Percentiles rank a stretch among this genome's conserved stretches.
Evolutionary conservation across 2,329 filamentous ascomycete genomes (phyloP).

Genomic region (Penicillium expansum): DNA sequence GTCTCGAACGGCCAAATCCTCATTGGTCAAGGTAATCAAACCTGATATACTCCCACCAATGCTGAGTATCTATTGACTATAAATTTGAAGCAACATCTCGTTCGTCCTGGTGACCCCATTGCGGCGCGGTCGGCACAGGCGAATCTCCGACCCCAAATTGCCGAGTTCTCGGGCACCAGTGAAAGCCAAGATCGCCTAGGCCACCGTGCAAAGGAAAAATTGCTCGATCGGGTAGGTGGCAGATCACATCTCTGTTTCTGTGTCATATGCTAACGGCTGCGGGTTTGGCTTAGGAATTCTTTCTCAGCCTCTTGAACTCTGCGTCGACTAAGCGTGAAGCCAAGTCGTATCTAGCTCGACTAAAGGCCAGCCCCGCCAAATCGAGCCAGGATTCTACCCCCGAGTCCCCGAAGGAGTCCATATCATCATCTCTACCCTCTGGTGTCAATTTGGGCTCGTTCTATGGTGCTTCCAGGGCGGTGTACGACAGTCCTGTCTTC

Average conservation of each 20-base stretch:
- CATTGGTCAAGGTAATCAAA: constrained; percentile 29
- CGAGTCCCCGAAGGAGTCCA: constrained; percentile 21
- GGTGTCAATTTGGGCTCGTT: constrained; percentile 62
- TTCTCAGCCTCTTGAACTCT: constrained; percentile 80
- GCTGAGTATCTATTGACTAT: constrained; percentile 8
- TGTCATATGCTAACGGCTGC: background rate
- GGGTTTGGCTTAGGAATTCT: constrained; percentile 64
- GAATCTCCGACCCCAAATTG: constrained; percentile 23
- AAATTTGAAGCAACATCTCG: constrained; percentile 21
- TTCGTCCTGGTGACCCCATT: constrained; percentile 15
- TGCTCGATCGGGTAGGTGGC: constrained; percentile 40
- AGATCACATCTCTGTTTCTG: background rate
- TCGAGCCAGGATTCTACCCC: constrained; percentile 32
- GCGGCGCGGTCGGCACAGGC: constrained; percentile 14
- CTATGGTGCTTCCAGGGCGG: constrained; percentile 57
- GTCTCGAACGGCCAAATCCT: constrained; percentile 31
- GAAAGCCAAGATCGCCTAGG: constrained; percentile 33
- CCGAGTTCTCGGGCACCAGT: constrained; percentile 33
- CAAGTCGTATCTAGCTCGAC: constrained; percentile 85
- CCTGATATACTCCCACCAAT: background rate
- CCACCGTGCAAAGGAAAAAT: constrained; percentile 44
- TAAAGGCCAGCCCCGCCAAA: constrained; percentile 53
- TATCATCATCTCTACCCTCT: constrained; percentile 27
- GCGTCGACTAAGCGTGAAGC: constrained; percentile 91
- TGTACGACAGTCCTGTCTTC: constrained; percentile 61